Evolutionary conservation across 1,284 basidiomycete genomes (phyloP), one percentile per base, ranked within the genome.

Genomic region (Ustilago shanxiensis): DNA sequence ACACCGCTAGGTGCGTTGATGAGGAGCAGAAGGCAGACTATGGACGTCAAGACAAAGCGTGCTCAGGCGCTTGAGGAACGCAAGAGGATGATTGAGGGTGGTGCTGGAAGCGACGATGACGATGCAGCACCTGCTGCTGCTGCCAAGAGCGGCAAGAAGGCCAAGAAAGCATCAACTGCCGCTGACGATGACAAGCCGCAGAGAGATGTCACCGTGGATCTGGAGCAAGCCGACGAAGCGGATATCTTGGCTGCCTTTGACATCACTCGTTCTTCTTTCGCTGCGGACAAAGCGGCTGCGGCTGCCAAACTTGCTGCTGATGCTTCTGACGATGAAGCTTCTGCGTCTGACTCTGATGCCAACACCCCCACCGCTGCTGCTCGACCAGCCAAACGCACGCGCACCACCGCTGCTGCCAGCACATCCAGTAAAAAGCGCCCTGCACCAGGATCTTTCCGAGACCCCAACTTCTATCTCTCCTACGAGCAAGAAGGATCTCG

Each of bases 401-500:
- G 66, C 22, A 13, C 55, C 26, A 44, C 37, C 35, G 7, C 31
- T 28, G 7, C n/a, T n/a, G 14, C 55, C 20, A 10, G 57, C 26
- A 61, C 24, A 2, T 29, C 57, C 11, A 24, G 39, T 39, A 75
- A 74, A 28, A 2, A 59, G 41, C 51, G 50, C 3, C 52, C 72
- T 13, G 29, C 41, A n/a, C 58, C 58, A 10, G 86, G 85, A 28
- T 87, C 79, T 33, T 97, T 90, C 87, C 90, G 91, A 20, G 96
- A 99, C 81, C 89, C 91, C 1, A 91, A 93, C 55, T 97, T 94
- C 85, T 99, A 95, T 87, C 91, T 99, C 89, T 92, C 92, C 1
- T 92, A 98, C 87, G 91, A 92, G 82, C 94, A 95, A 83, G 92
- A 92, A 79, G 94, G 92, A 65, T 92, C 93, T 22, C 88, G 90